phyloP scores from a whole-genome alignment of 257 asterid genomes.

The Solanum raphanifolium region DNA sequence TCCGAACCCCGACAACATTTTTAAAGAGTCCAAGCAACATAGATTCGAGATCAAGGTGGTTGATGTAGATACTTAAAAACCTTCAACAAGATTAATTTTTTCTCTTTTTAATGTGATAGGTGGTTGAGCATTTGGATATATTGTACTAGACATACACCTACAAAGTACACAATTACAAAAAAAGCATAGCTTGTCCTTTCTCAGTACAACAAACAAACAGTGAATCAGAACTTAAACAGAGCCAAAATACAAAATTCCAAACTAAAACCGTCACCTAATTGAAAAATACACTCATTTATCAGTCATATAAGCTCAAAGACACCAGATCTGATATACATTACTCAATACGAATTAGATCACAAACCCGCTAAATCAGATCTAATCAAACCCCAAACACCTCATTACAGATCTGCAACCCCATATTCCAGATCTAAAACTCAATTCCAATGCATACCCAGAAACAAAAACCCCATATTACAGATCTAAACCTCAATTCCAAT shows the following conservation, averaged over 20 bases:
- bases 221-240: not conserved
- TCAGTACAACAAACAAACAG: not conserved
- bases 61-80: not conserved
- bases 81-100: not conserved
- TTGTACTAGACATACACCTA: not conserved
- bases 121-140: not conserved
- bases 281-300: not conserved
- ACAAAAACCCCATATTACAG: not conserved
- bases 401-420: not conserved
- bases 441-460: not conserved
- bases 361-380: constrained; percentile 9
- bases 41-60: not conserved
- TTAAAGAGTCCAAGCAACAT: not conserved
- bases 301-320: not conserved
- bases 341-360: not conserved
- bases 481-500: not conserved
- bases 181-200: not conserved
- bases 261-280: not conserved
- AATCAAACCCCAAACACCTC: not conserved
- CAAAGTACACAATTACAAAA: not conserved
- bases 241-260: not conserved
- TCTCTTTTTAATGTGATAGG: not conserved
- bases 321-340: not conserved
- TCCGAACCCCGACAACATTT: not conserved
- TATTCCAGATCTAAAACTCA: not conserved